Conservation (phyloP, 1,139 yeast species). For the Sugiyamaella pinicola region DNA sequence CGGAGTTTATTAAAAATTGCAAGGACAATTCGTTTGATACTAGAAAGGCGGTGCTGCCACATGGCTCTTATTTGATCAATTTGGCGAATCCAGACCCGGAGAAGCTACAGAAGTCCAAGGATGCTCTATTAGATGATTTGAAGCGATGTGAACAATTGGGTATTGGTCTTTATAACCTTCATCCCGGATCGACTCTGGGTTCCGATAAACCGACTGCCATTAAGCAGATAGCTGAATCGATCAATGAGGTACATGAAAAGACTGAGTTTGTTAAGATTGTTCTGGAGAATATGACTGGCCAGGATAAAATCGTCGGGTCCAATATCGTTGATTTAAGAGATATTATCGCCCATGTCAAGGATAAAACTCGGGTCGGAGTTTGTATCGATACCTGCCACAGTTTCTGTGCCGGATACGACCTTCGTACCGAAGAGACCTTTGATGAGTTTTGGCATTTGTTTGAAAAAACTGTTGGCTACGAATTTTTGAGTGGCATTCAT, state of each 20-base stretch:
- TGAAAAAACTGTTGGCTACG: constrained; percentile 69
- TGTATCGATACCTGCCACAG: constrained; percentile 96
- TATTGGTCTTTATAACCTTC: constrained; percentile 87
- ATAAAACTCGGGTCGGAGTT: constrained; percentile 84
- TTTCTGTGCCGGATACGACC: constrained; percentile 94
- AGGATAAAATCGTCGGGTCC: constrained; percentile 77
- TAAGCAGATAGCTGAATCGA: constrained; percentile 67
- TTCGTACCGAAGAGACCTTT: constrained; percentile 59
- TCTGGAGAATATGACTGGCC: constrained; percentile 98
- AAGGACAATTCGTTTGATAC: constrained; percentile 67
- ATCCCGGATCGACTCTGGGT: constrained; percentile 83
- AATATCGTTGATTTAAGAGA: constrained; percentile 70
- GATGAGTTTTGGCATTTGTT: constrained; percentile 71
- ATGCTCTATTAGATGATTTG: constrained; percentile 84
- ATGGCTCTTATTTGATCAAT: constrained; percentile 91
- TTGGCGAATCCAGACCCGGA: constrained; percentile 86
- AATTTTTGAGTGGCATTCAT: constrained; percentile 80
- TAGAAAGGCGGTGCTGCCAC: constrained; percentile 79
- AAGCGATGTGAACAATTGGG: constrained; percentile 81
- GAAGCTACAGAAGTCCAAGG: constrained; percentile 73
- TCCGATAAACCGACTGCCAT: constrained; percentile 69
- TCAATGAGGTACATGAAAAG: constrained; percentile 72
- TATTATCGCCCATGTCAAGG: constrained; percentile 74
- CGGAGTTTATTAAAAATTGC: constrained; percentile 64
- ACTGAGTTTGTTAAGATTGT: constrained; percentile 84